These are phyloP conservation scores for Teratosphaeriaceae sp. DNA, from an alignment of 2,329 filamentous ascomycete species.

Conservation along the genomic window DNA sequence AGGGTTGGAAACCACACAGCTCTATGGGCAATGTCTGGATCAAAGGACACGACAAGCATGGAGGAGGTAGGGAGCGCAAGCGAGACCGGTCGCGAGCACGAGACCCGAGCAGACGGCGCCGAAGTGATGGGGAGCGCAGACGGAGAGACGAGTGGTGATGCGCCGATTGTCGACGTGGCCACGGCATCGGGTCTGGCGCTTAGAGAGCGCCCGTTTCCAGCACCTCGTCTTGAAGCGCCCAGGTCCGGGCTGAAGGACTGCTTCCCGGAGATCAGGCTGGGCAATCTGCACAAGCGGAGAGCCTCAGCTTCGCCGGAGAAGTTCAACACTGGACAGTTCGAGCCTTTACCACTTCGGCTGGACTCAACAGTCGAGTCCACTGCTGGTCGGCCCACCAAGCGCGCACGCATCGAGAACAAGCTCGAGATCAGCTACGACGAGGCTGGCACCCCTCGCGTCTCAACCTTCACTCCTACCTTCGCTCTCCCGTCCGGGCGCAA, in stretches of 20 bases:
- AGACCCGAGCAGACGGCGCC: conserved; percentile 4
- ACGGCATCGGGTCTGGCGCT: not conserved
- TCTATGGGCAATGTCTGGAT: conserved; percentile 11
- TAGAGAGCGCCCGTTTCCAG: too few relatives aligned
- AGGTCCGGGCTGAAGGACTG: too few relatives aligned
- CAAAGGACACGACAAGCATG: conserved; percentile 3
- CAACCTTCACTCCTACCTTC: conserved; percentile 8
- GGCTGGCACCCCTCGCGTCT: conserved; percentile 15
- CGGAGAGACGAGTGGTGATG: not conserved
- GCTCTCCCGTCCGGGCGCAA: conserved; percentile 7
- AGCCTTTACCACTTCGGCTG: conserved; percentile 18
- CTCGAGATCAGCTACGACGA: conserved; percentile 19
- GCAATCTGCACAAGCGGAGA: conserved; percentile 20
- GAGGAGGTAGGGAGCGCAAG: conserved; percentile 2
- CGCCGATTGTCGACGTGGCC: not conserved
- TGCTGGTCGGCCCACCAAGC: conserved; percentile 12
- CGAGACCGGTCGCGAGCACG: conserved; percentile 8
- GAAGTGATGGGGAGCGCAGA: not conserved
- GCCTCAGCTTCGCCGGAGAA: conserved; percentile 22
- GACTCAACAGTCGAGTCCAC: too few relatives aligned
- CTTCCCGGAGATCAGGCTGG: conserved; percentile 4
- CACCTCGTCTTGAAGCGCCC: too few relatives aligned
- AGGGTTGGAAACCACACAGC: conserved; percentile 13
- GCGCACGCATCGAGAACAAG: conserved; percentile 13
- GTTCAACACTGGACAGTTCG: conserved; percentile 19